phyloP scores from a whole-genome alignment of 352 stramenopile genomes.

The Phytopythium helicoides region DNA sequence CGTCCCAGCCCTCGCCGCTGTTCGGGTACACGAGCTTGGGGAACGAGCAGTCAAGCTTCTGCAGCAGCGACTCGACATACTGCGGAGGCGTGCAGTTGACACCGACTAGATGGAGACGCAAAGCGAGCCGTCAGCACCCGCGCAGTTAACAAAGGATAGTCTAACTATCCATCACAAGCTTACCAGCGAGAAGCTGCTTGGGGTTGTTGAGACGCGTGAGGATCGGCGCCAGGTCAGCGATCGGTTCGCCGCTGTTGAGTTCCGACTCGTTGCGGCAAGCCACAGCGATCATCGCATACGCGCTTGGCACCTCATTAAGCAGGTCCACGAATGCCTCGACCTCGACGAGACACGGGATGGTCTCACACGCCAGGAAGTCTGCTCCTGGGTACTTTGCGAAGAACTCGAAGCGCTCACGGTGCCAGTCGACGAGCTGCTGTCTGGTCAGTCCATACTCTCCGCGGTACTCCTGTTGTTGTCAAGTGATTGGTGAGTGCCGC shows the following conservation, averaged over 20 bases:
- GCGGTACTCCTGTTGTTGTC: slow-evolving; percentile 69
- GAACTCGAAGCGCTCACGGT: slow-evolving; percentile 70
- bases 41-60: slow-evolving; percentile 35
- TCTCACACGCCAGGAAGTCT: slow-evolving; percentile 85
- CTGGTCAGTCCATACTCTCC: slow-evolving; percentile 74
- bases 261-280: slow-evolving; percentile 56
- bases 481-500: neutral
- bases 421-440: slow-evolving; percentile 70
- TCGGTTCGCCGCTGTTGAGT: slow-evolving; percentile 67
- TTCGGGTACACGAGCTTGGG: slow-evolving; percentile 83
- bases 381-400: slow-evolving; percentile 48
- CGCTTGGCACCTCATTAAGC: slow-evolving; percentile 58
- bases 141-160: too few species aligned
- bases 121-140: neutral
- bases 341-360: slow-evolving; percentile 81
- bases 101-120: slow-evolving; percentile 35
- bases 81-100: slow-evolving; percentile 86
- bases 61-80: slow-evolving; percentile 65
- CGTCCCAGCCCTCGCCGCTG: slow-evolving; percentile 82
- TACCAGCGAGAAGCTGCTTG: slow-evolving; percentile 50
- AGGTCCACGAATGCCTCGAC: slow-evolving; percentile 75
- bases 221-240: slow-evolving; percentile 38
- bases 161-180: too few species aligned
- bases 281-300: slow-evolving; percentile 60
- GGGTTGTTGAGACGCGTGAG: slow-evolving; percentile 49